Evolutionary conservation across 176 grass and related monocot genomes (phyloP).

Genomic region (Melocanna baccifera): DNA sequence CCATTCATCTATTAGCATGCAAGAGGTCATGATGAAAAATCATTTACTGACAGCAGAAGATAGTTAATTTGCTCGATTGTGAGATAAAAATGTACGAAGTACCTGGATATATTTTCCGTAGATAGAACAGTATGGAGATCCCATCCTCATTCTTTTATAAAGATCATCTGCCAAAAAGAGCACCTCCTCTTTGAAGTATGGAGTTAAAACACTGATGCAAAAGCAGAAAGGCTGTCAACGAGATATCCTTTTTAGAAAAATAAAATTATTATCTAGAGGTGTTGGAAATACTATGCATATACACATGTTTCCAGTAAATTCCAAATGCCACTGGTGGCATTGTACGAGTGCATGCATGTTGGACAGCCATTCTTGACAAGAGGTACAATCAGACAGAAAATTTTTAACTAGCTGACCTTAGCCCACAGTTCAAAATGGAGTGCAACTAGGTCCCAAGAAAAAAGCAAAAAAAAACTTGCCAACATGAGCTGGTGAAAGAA

Average conservation of each 20-base stretch:
- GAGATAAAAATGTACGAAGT: slow-evolving; percentile 5
- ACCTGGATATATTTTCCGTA: slow-evolving; percentile 87
- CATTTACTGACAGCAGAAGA: slow-evolving; percentile 1
- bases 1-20: background rate
- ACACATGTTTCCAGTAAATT: too few species aligned
- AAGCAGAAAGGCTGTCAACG: slow-evolving; percentile 17
- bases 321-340: too few species aligned
- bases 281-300: too few species aligned
- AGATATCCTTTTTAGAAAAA: background rate
- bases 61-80: background rate
- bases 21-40: slow-evolving; percentile 26
- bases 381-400: background rate
- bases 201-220: slow-evolving; percentile 86
- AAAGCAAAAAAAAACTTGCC: background rate
- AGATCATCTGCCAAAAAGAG: slow-evolving; percentile 69
- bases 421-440: background rate
- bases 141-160: slow-evolving; percentile 71
- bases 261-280: background rate
- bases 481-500: background rate
- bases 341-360: too few species aligned
- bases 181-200: slow-evolving; percentile 91
- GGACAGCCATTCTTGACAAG: too few species aligned
- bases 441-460: background rate
- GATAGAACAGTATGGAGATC: slow-evolving; percentile 86
- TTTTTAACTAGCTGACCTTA: background rate